Percentiles rank a stretch among this genome's conserved stretches.
Conservation (phyloP, 345 rosid genomes). For the Corchorus olitorius region DNA sequence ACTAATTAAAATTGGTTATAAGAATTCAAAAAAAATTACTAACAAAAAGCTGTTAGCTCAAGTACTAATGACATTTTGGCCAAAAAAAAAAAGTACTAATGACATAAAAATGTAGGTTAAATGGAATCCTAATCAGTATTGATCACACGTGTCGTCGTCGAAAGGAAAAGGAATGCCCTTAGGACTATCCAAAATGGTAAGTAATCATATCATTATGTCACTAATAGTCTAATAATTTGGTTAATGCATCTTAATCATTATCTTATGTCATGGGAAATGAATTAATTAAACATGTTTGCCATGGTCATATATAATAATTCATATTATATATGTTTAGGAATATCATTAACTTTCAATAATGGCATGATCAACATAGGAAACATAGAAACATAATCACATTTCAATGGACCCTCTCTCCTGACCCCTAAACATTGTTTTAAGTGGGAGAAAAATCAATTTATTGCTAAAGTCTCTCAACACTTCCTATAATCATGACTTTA, state of each 20-base stretch:
- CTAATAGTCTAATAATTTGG: constrained; percentile 16
- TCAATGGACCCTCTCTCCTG: constrained; percentile 27
- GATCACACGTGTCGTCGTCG: not conserved
- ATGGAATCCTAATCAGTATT: no score
- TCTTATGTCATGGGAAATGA: constrained; percentile 17
- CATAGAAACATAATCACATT: constrained; percentile 41
- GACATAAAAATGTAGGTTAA: no score
- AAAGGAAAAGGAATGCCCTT: not conserved
- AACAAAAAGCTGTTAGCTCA: no score
- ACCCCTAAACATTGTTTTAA: not conserved
- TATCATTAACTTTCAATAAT: not conserved
- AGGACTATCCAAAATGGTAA: constrained; percentile 13
- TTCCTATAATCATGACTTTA: not conserved
- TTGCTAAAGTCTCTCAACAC: no score
- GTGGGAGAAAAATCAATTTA: not conserved
- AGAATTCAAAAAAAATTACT: no score
- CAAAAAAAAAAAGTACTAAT: no score
- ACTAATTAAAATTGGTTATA: no score
- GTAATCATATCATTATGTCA: constrained; percentile 9
- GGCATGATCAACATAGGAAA: constrained; percentile 37
- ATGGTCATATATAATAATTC: constrained; percentile 20
- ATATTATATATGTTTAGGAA: not conserved
- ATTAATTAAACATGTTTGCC: constrained; percentile 40
- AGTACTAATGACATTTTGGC: no score
- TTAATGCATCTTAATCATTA: constrained; percentile 48